Evolutionary conservation across 176 grass and related monocot species (phyloP).

Genomic region (Tillandsia fasciculata): DNA sequence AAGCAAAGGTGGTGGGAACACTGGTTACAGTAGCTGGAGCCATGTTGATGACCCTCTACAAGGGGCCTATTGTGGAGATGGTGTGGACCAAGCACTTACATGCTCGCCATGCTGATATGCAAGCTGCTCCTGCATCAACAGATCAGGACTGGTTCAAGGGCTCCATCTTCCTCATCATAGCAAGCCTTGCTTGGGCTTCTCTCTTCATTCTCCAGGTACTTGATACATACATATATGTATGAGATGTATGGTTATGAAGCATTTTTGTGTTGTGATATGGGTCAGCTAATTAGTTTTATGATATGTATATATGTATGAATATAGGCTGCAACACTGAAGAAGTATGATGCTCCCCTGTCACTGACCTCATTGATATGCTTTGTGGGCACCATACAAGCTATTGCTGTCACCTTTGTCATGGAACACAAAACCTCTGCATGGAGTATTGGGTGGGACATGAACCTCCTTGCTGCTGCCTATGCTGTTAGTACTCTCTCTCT

Average conservation of each 20-base stretch:
- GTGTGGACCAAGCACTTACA: conserved; percentile 58
- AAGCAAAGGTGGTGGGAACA: conserved; percentile 86
- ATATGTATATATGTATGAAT: background rate
- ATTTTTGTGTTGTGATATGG: too few relatives aligned
- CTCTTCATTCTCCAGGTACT: conserved; percentile 91
- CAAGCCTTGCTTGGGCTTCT: conserved; percentile 92
- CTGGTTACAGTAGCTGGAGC: conserved; percentile 85
- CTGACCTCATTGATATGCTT: conserved; percentile 81
- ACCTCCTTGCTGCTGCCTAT: conserved; percentile 93
- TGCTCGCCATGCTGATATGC: conserved; percentile 16
- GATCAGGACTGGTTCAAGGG: conserved; percentile 93
- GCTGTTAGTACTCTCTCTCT: conserved; percentile 44
- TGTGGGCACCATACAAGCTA: conserved; percentile 90
- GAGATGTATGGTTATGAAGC: too few relatives aligned
- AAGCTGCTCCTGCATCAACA: conserved; percentile 11
- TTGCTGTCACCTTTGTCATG: conserved; percentile 78
- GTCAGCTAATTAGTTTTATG: too few relatives aligned
- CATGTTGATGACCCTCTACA: conserved; percentile 99
- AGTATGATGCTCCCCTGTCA: conserved; percentile 75
- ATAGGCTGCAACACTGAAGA: conserved; percentile 71
- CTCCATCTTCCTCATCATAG: conserved; percentile 88
- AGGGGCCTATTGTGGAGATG: conserved; percentile 76
- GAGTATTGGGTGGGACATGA: conserved; percentile 96
- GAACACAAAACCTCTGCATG: conserved; percentile 57
- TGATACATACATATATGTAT: too few relatives aligned